phyloP scores from a whole-genome alignment of 2,329 filamentous ascomycete genomes.

The Dendrostoma leiphaemia region DNA sequence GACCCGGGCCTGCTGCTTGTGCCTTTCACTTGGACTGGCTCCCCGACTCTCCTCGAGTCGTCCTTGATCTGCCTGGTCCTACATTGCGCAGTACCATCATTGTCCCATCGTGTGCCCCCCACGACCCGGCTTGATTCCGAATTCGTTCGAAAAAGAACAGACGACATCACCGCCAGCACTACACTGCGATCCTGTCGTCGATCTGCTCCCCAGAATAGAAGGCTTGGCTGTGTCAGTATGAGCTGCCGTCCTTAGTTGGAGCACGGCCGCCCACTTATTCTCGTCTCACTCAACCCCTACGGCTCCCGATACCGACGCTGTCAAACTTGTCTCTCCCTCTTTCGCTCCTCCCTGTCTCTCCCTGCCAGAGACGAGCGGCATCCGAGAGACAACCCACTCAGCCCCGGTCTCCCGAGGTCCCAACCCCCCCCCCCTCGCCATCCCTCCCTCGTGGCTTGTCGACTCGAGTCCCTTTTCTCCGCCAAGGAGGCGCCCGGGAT shows the following conservation, averaged over 20 bases:
- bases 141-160: not conserved
- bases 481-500: not conserved
- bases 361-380: not conserved
- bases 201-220: slow-evolving; percentile 6
- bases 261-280: slow-evolving; percentile 8
- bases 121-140: too few species aligned
- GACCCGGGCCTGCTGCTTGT: too few species aligned
- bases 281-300: too few species aligned
- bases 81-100: too few species aligned
- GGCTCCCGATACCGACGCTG: too few species aligned
- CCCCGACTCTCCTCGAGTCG: too few species aligned
- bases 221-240: slow-evolving; percentile 13
- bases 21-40: too few species aligned
- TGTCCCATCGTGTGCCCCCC: too few species aligned
- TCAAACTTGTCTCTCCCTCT: slow-evolving; percentile 7
- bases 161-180: not conserved
- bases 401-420: not conserved
- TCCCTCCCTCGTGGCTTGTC: not conserved
- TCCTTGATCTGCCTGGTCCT: too few species aligned
- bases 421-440: not conserved
- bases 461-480: not conserved
- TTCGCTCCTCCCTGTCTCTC: slow-evolving; percentile 9
- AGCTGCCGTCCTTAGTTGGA: slow-evolving; percentile 16
- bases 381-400: not conserved
- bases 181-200: not conserved